These are phyloP conservation scores for Globisporangium iwayamae DNA, from an alignment of 352 stramenopile genomes.

Conservation along the genomic window DNA sequence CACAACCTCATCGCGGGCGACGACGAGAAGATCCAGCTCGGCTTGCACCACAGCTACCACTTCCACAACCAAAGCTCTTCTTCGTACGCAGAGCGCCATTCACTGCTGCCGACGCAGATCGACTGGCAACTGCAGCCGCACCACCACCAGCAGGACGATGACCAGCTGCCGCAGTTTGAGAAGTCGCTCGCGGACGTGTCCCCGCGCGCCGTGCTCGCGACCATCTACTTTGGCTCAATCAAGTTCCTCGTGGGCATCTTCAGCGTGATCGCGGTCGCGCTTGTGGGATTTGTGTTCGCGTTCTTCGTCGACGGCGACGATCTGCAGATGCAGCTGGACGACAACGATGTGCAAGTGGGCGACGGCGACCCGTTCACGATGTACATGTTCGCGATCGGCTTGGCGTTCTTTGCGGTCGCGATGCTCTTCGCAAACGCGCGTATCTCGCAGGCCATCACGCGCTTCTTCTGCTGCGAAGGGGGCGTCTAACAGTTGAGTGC, in stretches of 20 bases:
- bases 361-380: constrained; percentile 23
- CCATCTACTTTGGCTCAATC: constrained; percentile 47
- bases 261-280: constrained; percentile 26
- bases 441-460: constrained; percentile 42
- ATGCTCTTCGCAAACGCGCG: constrained; percentile 38
- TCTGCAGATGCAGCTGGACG: constrained; percentile 19
- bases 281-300: constrained; percentile 28
- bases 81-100: constrained; percentile 17
- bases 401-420: constrained; percentile 29
- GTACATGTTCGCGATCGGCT: constrained; percentile 27
- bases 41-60: constrained; percentile 17
- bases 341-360: constrained; percentile 2
- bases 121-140: constrained; percentile 17
- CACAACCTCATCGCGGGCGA: constrained; percentile 46
- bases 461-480: constrained; percentile 52
- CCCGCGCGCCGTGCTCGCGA: constrained; percentile 34
- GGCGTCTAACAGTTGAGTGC: constrained; percentile 4
- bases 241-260: constrained; percentile 35
- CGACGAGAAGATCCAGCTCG: constrained; percentile 30
- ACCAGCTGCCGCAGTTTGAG: constrained; percentile 33
- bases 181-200: constrained; percentile 28
- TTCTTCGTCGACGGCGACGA: constrained; percentile 32
- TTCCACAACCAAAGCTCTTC: constrained; percentile 4
- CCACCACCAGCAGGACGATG: constrained; percentile 7
- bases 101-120: constrained; percentile 37